Evolutionary conservation across 192 early-diverging fungal genomes (phyloP).

Genomic region (Spizellomyces sp.): DNA sequence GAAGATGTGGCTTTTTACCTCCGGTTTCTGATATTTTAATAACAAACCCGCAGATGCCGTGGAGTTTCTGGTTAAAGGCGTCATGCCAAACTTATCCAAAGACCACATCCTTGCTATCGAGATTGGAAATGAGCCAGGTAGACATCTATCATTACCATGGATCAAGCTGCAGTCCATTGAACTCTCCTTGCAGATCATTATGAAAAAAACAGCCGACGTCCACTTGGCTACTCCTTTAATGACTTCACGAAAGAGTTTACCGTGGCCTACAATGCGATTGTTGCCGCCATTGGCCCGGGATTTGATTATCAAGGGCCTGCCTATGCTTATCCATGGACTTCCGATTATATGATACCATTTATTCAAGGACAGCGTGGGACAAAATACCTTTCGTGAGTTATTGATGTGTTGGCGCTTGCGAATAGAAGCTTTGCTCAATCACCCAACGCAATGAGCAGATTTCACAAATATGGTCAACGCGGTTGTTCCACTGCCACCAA

Average conservation of each 20-base stretch:
- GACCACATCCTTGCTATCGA: slow-evolving; percentile 28
- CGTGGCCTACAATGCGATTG: slow-evolving; percentile 9
- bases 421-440: no score
- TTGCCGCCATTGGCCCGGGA: slow-evolving; percentile 1
- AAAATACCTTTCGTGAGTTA: slow-evolving; percentile 21
- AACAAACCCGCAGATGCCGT: slow-evolving; percentile 5
- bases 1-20: no score
- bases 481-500: slow-evolving; percentile 25
- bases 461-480: slow-evolving; percentile 27
- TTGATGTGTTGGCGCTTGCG: neutral
- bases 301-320: slow-evolving; percentile 29
- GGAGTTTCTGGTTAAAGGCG: slow-evolving; percentile 24
- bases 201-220: slow-evolving; percentile 21
- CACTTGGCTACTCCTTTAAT: slow-evolving; percentile 15
- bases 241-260: slow-evolving; percentile 22
- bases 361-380: slow-evolving; percentile 8
- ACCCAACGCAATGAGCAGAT: slow-evolving; percentile 3
- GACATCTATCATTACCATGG: neutral
- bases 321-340: slow-evolving; percentile 28
- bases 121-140: slow-evolving; percentile 27
- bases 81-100: slow-evolving; percentile 10
- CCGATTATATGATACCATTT: slow-evolving; percentile 11
- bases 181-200: slow-evolving; percentile 10
- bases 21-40: neutral
- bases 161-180: neutral